Conservation (phyloP, 768 basidiomycete species). For the Chalciporus chontae region DNA sequence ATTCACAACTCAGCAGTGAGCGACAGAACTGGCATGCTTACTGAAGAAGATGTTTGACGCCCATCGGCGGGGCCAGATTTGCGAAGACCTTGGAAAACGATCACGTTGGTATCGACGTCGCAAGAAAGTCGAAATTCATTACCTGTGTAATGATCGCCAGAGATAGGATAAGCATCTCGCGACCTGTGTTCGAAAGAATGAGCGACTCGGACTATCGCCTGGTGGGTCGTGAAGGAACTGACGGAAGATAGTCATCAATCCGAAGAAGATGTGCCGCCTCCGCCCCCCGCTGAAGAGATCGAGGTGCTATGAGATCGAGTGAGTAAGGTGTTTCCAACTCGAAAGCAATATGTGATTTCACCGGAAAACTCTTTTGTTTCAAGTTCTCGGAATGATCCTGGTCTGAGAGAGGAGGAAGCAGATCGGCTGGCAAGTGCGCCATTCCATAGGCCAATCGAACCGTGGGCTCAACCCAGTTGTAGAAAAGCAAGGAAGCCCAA, state of each 20-base stretch:
- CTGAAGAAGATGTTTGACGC: conserved; percentile 29
- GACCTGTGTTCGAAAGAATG: background rate
- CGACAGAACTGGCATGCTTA: conserved; percentile 6
- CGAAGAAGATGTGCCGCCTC: conserved; percentile 3
- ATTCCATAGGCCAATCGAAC: conserved; percentile 40
- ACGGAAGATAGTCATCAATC: background rate
- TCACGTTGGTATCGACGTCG: too few relatives aligned
- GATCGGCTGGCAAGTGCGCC: conserved; percentile 39
- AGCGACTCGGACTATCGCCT: background rate
- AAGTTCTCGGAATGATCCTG: conserved; percentile 35
- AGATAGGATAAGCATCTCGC: background rate
- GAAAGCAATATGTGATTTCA: conserved; percentile 4
- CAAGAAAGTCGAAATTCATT: background rate
- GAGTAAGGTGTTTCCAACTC: background rate
- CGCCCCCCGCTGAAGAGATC: conserved; percentile 16
- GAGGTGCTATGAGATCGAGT: conserved; percentile 16
- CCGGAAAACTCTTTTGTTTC: conserved; percentile 30
- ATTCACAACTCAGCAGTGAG: background rate
- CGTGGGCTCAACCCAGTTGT: conserved; percentile 49
- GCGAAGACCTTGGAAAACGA: conserved; percentile 7
- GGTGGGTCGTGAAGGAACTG: background rate
- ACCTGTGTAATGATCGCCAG: background rate
- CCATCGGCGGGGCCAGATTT: conserved; percentile 24
- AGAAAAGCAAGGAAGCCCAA: conserved; percentile 34
- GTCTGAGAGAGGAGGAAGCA: conserved; percentile 47